Evolutionary conservation across 2,329 filamentous ascomycete genomes (phyloP), one percentile per base, ranked within the genome.

Genomic region (Neonectria magnoliae): DNA sequence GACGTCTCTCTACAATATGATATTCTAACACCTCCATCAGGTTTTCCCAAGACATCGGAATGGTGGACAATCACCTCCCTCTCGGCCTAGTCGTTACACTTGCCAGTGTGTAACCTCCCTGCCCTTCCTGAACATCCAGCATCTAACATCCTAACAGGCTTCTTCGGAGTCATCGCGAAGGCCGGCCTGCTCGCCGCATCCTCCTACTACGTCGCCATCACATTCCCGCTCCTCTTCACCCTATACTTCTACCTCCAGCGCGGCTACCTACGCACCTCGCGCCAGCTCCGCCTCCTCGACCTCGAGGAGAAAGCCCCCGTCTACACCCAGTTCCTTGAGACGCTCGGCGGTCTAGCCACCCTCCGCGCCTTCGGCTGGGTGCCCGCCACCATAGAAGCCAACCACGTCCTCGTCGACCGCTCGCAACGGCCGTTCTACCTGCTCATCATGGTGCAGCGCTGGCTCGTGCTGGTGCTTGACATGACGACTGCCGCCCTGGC

Each of bases 341-440:
- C 82, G 0, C 68, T 86, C 0, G 75, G 78, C 9, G 85, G 85
- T 0, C 68, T 87, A 0, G 66, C 79, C 1, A 87, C 84, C 0
- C 82, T 88, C 38, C 81, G 87, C 10, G 84, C 87, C 1, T 89
- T 88, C 64, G 82, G 79, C 1, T 86, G 84, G 84, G 72, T 78
- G 31, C 63, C 69, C 11, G 71, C 76, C 3, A 77, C 79, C 58
- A 76, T 82, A 16, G 69, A 81, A 29, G 80, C 80, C 64, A 87
- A 86, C 60, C 74, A 83, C 16, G 66, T 69, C 4, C 78, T 86
- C 0, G 76, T 90, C 1, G 84, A 89, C 63, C 75, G 76, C 6
- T 87, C 87, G 0, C 87, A 90, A 68, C 76, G 79, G 22, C 87
- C 87, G 0, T 86, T 84, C 54, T 90, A 90, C 68, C 79, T 88